Conservation (phyloP, 495 filamentous ascomycete genomes). For the Penicillium nucicola region DNA sequence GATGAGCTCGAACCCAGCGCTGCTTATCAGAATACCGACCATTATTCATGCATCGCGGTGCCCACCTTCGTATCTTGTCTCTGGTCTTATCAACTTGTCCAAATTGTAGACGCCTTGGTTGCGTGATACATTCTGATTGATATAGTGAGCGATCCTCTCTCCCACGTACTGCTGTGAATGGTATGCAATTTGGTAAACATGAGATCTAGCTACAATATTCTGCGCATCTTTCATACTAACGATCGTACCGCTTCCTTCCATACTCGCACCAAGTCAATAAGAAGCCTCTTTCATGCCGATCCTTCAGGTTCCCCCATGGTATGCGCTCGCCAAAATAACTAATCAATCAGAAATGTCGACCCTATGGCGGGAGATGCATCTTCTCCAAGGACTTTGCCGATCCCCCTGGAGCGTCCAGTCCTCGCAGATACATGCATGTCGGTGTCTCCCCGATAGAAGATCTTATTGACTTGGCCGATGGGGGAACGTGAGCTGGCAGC, state of each 20-base stretch:
- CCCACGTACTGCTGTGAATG: no score
- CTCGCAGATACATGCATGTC: not conserved
- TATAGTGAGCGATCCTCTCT: no score
- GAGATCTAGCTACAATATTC: no score
- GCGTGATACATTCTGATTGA: no score
- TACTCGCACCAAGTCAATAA: not conserved
- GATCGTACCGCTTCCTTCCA: not conserved
- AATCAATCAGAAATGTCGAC: not conserved
- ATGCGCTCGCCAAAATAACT: not conserved
- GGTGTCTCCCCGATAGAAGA: not conserved
- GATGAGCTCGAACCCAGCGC: not conserved
- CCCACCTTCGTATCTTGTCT: no score
- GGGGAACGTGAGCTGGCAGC: not conserved
- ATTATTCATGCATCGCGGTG: not conserved
- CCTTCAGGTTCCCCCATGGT: not conserved
- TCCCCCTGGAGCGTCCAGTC: not conserved
- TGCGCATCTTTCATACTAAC: not conserved
- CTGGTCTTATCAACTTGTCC: no score
- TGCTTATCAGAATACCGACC: not conserved
- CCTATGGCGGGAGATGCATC: not conserved
- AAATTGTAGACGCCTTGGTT: no score
- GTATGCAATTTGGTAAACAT: no score
- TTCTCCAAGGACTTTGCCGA: not conserved
- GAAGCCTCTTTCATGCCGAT: not conserved
- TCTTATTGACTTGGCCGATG: not conserved